Conservation (phyloP, 106 monocot genomes). For the Allium sativum region DNA sequence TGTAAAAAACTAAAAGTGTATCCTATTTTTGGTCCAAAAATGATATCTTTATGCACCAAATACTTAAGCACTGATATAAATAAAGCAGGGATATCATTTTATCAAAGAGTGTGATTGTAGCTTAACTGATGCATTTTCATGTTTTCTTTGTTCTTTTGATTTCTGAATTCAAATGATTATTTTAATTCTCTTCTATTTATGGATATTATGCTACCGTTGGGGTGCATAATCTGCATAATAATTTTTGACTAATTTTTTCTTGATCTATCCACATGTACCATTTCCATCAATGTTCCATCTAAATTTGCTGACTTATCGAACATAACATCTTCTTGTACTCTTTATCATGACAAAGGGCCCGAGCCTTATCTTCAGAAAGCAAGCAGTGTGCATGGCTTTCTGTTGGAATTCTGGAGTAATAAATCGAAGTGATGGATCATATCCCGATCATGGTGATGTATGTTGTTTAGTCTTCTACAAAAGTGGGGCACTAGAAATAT, state of each 20-base stretch:
- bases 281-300: conserved; percentile 44
- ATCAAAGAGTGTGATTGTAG: not conserved
- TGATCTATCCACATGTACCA: conserved; percentile 66
- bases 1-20: too few species aligned
- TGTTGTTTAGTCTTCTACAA: conserved; percentile 87
- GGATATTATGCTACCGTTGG: not conserved
- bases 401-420: conserved; percentile 57
- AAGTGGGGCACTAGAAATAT: conserved; percentile 75
- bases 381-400: conserved; percentile 97
- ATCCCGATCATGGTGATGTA: conserved; percentile 67
- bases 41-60: too few species aligned
- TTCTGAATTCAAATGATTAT: too few species aligned
- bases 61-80: too few species aligned
- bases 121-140: not conserved
- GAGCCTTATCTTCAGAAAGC: conserved; percentile 84
- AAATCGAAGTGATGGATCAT: conserved; percentile 69
- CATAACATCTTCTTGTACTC: conserved; percentile 60
- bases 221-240: not conserved
- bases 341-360: conserved; percentile 89
- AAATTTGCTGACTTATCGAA: conserved; percentile 40
- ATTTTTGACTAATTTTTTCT: conserved; percentile 12
- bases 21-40: too few species aligned
- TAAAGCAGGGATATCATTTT: too few species aligned
- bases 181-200: not conserved
- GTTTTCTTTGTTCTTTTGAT: too few species aligned